A percentile compares a stretch with the other conserved stretches of the same genome.
These are phyloP conservation scores for Corynespora cassiicola DNA, from an alignment of 2,329 filamentous ascomycete species.

Conservation along the genomic window DNA sequence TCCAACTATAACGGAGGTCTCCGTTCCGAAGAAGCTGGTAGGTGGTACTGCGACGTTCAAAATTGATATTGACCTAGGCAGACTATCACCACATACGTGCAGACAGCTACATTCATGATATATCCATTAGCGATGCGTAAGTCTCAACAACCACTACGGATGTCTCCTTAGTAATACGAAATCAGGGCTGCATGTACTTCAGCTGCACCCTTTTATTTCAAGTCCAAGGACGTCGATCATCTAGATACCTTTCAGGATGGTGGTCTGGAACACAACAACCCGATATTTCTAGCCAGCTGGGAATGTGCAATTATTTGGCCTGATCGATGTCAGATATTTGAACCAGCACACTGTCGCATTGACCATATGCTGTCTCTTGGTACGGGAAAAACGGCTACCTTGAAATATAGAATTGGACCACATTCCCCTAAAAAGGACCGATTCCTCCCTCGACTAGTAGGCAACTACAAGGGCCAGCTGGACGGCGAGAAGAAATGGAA, in stretches of 20 bases:
- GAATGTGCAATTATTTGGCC: constrained; percentile 32
- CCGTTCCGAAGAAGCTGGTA: constrained; percentile 10
- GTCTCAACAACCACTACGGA: constrained; percentile 2
- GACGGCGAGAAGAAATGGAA: constrained; percentile 29
- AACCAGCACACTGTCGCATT: constrained; percentile 4
- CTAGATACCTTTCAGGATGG: constrained; percentile 35
- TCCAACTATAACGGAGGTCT: constrained; percentile 30
- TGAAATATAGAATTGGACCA: constrained; percentile 16
- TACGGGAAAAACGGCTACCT: constrained; percentile 18
- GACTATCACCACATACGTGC: constrained; percentile 27
- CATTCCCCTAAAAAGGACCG: constrained; percentile 26
- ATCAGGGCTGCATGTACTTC: constrained; percentile 33
- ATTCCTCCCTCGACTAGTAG: constrained; percentile 22
- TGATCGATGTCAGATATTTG: constrained; percentile 12
- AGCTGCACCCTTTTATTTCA: constrained; percentile 36
- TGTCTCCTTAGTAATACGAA: constrained; percentile 1
- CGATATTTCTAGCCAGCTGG: constrained; percentile 23
- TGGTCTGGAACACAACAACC: constrained; percentile 36
- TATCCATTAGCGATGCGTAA: constrained; percentile 28
- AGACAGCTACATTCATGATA: constrained; percentile 16
- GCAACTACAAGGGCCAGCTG: constrained; percentile 24
- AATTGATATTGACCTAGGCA: background rate
- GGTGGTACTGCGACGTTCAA: too few species aligned
- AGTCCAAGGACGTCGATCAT: constrained; percentile 23
- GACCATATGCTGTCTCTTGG: constrained; percentile 34